Percentiles rank a stretch among this genome's conserved stretches.
These are phyloP conservation scores for Saxophila tyrrhenica DNA, from an alignment of 495 filamentous ascomycete species.

Conservation along the genomic window DNA sequence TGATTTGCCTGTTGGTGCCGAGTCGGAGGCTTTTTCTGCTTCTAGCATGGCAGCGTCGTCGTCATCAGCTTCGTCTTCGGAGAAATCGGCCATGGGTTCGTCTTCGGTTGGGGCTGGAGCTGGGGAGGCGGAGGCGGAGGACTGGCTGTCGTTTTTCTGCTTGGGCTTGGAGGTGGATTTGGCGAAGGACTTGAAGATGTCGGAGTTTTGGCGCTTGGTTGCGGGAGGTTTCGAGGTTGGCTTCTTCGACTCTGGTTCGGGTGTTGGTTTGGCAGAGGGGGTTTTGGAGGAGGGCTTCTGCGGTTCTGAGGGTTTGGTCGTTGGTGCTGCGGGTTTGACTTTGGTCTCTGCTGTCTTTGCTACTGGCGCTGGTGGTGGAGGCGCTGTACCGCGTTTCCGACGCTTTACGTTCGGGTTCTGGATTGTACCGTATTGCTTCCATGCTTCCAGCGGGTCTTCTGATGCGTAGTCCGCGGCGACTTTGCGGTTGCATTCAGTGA, in stretches of 20 bases:
- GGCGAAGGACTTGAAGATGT: conserved; percentile 75
- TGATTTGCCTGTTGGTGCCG: conserved; percentile 41
- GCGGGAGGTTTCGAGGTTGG: conserved; percentile 28
- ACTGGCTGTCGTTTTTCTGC: conserved; percentile 21
- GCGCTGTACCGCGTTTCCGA: conserved; percentile 28
- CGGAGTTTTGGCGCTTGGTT: conserved; percentile 50
- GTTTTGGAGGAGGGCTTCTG: conserved; percentile 18
- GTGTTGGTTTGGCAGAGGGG: conserved; percentile 24
- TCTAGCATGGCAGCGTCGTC: conserved; percentile 34
- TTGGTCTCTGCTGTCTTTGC: conserved; percentile 1
- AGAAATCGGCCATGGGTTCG: conserved; percentile 40
- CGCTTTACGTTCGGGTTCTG: conserved; percentile 54
- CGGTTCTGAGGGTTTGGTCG: conserved; percentile 2
- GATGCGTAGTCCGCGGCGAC: conserved; percentile 39
- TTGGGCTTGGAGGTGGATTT: conserved; percentile 53
- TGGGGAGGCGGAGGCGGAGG: conserved; percentile 1
- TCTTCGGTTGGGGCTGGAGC: conserved; percentile 38
- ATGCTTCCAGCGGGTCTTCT: conserved; percentile 53
- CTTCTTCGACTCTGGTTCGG: conserved; percentile 16
- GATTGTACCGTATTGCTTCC: conserved; percentile 56
- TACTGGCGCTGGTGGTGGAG: conserved; percentile 11
- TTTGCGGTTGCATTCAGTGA: conserved; percentile 57
- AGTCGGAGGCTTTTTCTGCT: conserved; percentile 14
- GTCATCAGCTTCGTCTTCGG: conserved; percentile 61
- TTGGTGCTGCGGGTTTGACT: conserved; percentile 1